Base-by-base conservation (phyloP, 2,329 filamentous ascomycete genomes). In the Arthrobotrys musiformis region DNA sequence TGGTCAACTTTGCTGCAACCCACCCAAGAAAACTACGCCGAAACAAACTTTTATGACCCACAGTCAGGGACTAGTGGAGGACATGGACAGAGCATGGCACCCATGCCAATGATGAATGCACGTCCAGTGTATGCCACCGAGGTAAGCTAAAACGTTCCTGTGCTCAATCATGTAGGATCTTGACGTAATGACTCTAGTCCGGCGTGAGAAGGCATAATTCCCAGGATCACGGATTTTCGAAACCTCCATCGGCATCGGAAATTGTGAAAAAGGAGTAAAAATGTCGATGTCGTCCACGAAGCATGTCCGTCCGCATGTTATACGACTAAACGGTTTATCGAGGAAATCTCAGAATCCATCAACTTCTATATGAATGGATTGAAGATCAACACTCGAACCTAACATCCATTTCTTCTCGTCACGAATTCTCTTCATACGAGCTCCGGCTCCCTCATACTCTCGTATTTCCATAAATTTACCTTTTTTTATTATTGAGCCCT, bases 331-430 rank as follows among this genome's bases (percentile, higher is more conserved):
- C 81, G 82, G 81, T 81, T 80, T 67, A 79, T 82, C 81, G 79
- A 56, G 79, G 66, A 50, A 22, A 30, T 70, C 50, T 50, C 79
- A 79, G 82, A 80, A 79, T 81, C 81, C 80, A 76, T 80, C 82
- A 83, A 82, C 82, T 82, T n/a, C n/a, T 83, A 82, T 82, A 81
- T 81, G 79, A 81, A 82, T 75, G 81, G 81, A 78, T 82, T 52
- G 73, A 79, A 68, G 80, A 79, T 80, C 78, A 80, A 80, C 79
- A 80, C 80, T 80, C 82, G 82, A 80, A 79, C 82, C 80, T 82
- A 79, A 80, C 79, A 79, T 79, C 81, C 68, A 28, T 81, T 79
- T 79, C 78, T 69, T 77, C 79, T 74, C 68, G 17, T 58, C 33
- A 58, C 54, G 54, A 58, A 58, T 58, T 40, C 33, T 56, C 54